Evolutionary conservation across 2,329 filamentous ascomycete species (phyloP).

Genomic region (Paecilomyces sp.): DNA sequence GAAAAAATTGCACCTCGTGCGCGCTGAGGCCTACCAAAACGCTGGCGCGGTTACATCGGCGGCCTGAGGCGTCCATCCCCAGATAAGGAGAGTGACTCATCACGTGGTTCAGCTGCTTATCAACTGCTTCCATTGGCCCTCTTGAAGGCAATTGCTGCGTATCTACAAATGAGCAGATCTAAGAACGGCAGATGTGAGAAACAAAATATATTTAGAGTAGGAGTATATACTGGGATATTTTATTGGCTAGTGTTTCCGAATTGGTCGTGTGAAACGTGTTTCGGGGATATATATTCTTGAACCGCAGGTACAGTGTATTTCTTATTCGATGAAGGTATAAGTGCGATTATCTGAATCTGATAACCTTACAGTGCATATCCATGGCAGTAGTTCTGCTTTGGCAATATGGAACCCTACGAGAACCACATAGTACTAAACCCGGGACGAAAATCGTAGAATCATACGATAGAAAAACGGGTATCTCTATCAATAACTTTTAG

Average conservation of each 20-base stretch:
- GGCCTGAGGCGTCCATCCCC: background rate
- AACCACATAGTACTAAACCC: background rate
- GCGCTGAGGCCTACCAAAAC: background rate
- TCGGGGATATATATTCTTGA: too few relatives aligned
- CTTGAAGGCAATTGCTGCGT: background rate
- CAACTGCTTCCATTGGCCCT: background rate
- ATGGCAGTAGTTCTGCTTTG: too few relatives aligned
- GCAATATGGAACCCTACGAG: too few relatives aligned
- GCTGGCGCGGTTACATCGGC: background rate
- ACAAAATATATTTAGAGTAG: too few relatives aligned
- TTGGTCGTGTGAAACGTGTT: too few relatives aligned
- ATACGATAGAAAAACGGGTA: background rate
- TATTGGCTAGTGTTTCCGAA: too few relatives aligned
- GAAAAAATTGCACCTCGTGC: background rate
- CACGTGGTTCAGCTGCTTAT: background rate
- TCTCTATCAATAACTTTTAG: background rate
- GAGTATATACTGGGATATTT: too few relatives aligned
- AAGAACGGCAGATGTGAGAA: too few relatives aligned
- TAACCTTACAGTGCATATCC: too few relatives aligned
- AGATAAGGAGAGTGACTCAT: background rate
- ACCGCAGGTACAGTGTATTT: too few relatives aligned
- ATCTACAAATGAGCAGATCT: background rate
- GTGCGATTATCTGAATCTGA: too few relatives aligned
- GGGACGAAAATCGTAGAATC: background rate
- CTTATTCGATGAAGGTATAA: too few relatives aligned